A percentile compares a stretch with the other conserved stretches of the same genome.
Evolutionary conservation across 2,329 filamentous ascomycete genomes (phyloP).

Genomic region (Coccinonectria pachysandricola): DNA sequence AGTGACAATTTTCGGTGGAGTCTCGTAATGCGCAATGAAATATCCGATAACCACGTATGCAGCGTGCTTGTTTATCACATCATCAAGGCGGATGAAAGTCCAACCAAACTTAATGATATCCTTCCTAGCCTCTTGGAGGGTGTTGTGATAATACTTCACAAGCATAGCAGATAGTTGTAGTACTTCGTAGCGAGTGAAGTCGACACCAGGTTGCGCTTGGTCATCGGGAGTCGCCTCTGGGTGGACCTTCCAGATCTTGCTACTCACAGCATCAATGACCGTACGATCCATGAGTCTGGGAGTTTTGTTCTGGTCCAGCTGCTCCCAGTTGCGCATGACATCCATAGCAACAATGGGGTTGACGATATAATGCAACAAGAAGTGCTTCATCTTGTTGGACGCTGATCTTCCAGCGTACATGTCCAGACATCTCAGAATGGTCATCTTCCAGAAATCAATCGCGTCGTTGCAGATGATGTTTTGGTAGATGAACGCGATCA

Average conservation of each 20-base stretch:
- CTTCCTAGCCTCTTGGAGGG: slow-evolving; percentile 79
- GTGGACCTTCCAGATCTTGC: slow-evolving; percentile 88
- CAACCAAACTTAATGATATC: slow-evolving; percentile 99
- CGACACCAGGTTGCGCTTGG: slow-evolving; percentile 71
- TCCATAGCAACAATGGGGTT: slow-evolving; percentile 97
- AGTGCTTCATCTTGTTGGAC: slow-evolving; percentile 85
- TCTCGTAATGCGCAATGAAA: slow-evolving; percentile 96
- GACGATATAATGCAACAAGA: slow-evolving; percentile 81
- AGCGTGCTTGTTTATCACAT: slow-evolving; percentile 98
- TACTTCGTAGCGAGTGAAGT: slow-evolving; percentile 92
- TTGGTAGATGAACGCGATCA: slow-evolving; percentile 76
- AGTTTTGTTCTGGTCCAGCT: slow-evolving; percentile 41
- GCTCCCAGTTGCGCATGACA: slow-evolving; percentile 72
- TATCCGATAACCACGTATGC: slow-evolving; percentile 96
- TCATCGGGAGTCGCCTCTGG: slow-evolving; percentile 76
- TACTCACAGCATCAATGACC: slow-evolving; percentile 83
- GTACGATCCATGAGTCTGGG: slow-evolving; percentile 73
- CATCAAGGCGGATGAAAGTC: slow-evolving; percentile 97
- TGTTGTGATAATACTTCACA: slow-evolving; percentile 85
- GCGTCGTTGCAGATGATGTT: slow-evolving; percentile 76
- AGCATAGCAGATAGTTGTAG: slow-evolving; percentile 90
- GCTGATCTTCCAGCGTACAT: slow-evolving; percentile 70
- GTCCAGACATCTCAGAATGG: slow-evolving; percentile 79
- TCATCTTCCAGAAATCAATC: slow-evolving; percentile 72
- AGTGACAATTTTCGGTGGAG: slow-evolving; percentile 86